Evolutionary conservation across 257 asterid genomes (phyloP).

Genomic region (Ballota nigra): DNA sequence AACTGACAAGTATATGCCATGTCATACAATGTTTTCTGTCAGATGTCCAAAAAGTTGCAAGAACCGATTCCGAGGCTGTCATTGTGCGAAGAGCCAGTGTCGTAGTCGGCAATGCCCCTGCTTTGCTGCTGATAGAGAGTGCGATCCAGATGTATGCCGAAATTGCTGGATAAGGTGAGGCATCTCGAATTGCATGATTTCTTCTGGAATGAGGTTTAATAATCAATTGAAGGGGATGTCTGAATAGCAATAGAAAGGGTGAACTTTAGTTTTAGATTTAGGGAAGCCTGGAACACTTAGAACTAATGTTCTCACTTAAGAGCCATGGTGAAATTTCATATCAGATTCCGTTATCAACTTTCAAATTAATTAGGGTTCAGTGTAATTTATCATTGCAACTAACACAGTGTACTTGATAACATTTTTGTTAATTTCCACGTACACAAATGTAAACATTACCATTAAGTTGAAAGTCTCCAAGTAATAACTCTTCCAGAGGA

Average conservation of each 20-base stretch:
- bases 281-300: background rate
- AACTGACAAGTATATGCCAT: conserved; percentile 6
- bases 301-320: background rate
- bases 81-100: conserved; percentile 97
- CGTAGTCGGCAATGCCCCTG: conserved; percentile 99
- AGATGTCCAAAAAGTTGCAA: conserved; percentile 96
- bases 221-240: conserved; percentile 9
- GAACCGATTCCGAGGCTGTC: conserved; percentile 96
- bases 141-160: conserved; percentile 97
- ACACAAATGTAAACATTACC: background rate
- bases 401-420: background rate
- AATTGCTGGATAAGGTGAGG: conserved; percentile 94
- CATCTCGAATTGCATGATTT: conserved; percentile 15
- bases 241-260: background rate
- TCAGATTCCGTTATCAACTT: background rate
- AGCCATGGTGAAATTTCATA: background rate
- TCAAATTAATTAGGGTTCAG: background rate
- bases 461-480: background rate
- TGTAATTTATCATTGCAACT: background rate
- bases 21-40: conserved; percentile 24
- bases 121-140: conserved; percentile 95
- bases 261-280: background rate
- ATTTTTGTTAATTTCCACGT: background rate
- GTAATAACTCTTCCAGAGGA: conserved; percentile 3
- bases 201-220: conserved; percentile 25